Conservation (phyloP, 176 grass and related monocot genomes). For the Melocanna baccifera region DNA sequence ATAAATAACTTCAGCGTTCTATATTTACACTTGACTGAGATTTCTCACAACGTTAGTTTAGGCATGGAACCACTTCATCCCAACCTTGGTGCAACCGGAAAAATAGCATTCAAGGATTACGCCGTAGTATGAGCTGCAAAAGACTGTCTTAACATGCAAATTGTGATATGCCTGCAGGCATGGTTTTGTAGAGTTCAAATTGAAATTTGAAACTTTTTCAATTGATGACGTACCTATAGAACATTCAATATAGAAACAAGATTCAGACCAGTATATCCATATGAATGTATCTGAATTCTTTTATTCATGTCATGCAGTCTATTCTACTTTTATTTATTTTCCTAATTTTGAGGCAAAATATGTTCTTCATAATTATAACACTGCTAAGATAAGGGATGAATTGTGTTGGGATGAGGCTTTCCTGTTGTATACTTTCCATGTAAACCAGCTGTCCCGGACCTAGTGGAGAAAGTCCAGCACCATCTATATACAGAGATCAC, state of each 20-base stretch:
- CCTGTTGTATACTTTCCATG: no score
- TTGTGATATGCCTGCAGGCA: neutral
- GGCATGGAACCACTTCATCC: neutral
- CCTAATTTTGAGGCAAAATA: neutral
- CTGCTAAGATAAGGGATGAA: slow-evolving; percentile 1
- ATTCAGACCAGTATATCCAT: neutral
- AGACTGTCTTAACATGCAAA: neutral
- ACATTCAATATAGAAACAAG: slow-evolving; percentile 16
- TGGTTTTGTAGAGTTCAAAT: neutral
- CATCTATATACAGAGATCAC: no score
- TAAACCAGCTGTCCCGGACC: no score
- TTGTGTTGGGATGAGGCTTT: neutral
- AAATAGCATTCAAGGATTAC: neutral
- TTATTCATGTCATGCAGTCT: neutral
- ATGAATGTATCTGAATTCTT: neutral
- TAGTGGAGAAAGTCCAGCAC: no score
- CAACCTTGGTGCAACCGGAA: neutral
- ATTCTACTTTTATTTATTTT: neutral
- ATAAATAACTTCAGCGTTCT: neutral
- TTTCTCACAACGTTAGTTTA: slow-evolving; percentile 19
- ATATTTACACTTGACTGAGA: slow-evolving; percentile 25
- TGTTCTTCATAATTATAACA: neutral
- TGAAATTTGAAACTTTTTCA: neutral
- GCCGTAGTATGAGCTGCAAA: neutral
- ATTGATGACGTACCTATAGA: slow-evolving; percentile 7